Evolutionary conservation across 805 yeast species (phyloP), one percentile per base, ranked within the genome.

Genomic region (Candida alai): DNA sequence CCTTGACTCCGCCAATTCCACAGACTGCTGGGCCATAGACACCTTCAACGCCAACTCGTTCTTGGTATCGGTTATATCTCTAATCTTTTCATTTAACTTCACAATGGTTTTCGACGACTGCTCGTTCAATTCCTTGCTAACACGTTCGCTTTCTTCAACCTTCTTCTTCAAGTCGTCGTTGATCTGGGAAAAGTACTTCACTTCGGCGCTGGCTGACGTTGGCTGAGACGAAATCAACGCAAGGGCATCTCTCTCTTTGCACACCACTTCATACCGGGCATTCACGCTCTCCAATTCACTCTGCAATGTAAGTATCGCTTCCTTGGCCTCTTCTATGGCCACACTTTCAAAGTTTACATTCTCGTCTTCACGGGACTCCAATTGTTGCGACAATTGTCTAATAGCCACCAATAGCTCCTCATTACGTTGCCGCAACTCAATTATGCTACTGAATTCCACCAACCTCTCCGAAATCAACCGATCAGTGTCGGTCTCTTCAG

Each of bases 351-450:
- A 39, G 33, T 58, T 58, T 18, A 58, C 38, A 40, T 62, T 52
- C 19, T 63, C 64, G 21, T 54, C 52, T 45, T 84, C 95, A 32
- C 76, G 74, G 5, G 53, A 58, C 51, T 89, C 96, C 35, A 89
- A 62, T 48, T 78, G 76, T 24, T 71, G 66, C 8, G 90, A 94
- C 12, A 90, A 63, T 32, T 74, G 75, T 42, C 97, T 72, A 1
- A 84, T 76, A 2, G 84, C 76, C 23, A 68, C 62, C 22, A 88
- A 58, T 18, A 90, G 66, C 34, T 86, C 84, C 44, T 80, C 76
- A 51, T 90, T 90, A 55, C 79, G 84, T 33, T 71, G 62, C 47
- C 86, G 84, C 33, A 90, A 62, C 31, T 84, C 94, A 9, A 70
- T 63, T 10, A 84, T 70, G 48, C 72, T 73, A 27, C 70, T 73